Base-by-base conservation (phyloP, 805 yeast genomes). In the Metschnikowia lachancei region DNA sequence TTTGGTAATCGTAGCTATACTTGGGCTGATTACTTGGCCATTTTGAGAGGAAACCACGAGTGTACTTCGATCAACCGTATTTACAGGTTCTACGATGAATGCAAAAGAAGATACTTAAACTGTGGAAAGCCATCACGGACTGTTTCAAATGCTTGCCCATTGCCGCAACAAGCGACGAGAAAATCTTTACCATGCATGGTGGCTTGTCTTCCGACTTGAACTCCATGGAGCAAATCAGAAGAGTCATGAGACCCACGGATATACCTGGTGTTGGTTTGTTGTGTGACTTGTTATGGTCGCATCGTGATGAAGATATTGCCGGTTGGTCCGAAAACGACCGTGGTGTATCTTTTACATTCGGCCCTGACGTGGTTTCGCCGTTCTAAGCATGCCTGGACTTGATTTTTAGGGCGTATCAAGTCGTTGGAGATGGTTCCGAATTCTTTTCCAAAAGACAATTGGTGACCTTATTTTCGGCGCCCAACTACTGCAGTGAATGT, bases 261-360 rank as follows among this genome's bases (percentile, higher is more conserved):
- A 90, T 92, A 59, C 99, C 99, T 46, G 99, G 94, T 69, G 96
- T 90, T 51, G 99, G 99, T 22, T 80, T 92, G 61, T 78, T 92
- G 61, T 92, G 97, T 76, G 99, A 92, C 70, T 78, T 92, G 67
- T 79, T 92, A 61, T 92, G 99, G 99, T 87, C 97, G 2, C 99
- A 92, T 68, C 99, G 99, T 20, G 98, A 92, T 70, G 92, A 94
- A 71, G 97, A 91, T 70, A 91, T 92, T 58, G 89, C 94, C 29
- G 99, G 98, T 16, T 92, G 99, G 99, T 85, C 95, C 59, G 99
- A 94, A 74, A 92, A 94, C 68, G 99, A 94, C 74, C 87, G 99
- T 72, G 98, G 98, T 65, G 98, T 92, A 52, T 90, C 97, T 20
- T 92, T 91, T 70, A 92, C 98, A n/a, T 92, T 94, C 72, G 98